Conservation (phyloP, 2,329 filamentous ascomycete species). For the Thermothelomyces thermophilus region DNA sequence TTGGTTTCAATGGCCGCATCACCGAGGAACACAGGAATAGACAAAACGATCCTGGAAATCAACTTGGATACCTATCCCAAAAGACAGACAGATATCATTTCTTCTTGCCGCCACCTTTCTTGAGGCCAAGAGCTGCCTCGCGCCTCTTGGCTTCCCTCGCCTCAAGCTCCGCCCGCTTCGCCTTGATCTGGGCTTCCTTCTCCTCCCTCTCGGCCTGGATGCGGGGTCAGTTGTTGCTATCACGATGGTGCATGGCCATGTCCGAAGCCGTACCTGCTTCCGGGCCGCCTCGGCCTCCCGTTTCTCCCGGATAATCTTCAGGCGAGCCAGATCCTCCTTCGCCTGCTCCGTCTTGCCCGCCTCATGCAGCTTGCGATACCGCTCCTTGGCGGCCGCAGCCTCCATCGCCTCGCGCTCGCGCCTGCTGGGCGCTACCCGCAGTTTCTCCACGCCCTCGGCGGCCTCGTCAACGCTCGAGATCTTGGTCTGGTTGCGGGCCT, state of each 20-base stretch:
- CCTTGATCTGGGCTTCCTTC: conserved; percentile 44
- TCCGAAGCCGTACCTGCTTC: conserved; percentile 58
- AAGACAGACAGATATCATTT: conserved; percentile 16
- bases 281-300: conserved; percentile 75
- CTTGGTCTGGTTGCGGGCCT: conserved; percentile 54
- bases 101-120: conserved; percentile 43
- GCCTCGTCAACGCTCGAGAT: conserved; percentile 42
- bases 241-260: too few relatives aligned
- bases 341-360: conserved; percentile 97
- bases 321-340: conserved; percentile 75
- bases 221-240: conserved; percentile 19
- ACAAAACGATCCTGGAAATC: background rate
- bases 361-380: conserved; percentile 85
- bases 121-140: conserved; percentile 42
- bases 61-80: background rate
- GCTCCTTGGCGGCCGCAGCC: conserved; percentile 81
- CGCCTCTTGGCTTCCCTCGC: conserved; percentile 51
- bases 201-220: conserved; percentile 53
- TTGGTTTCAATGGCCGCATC: too few relatives aligned
- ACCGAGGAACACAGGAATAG: background rate
- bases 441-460: conserved; percentile 50
- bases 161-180: conserved; percentile 45
- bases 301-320: conserved; percentile 77
- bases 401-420: conserved; percentile 68
- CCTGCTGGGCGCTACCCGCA: conserved; percentile 41